phyloP scores from a whole-genome alignment of 2,329 filamentous ascomycete species.

The Onygena corvina region DNA sequence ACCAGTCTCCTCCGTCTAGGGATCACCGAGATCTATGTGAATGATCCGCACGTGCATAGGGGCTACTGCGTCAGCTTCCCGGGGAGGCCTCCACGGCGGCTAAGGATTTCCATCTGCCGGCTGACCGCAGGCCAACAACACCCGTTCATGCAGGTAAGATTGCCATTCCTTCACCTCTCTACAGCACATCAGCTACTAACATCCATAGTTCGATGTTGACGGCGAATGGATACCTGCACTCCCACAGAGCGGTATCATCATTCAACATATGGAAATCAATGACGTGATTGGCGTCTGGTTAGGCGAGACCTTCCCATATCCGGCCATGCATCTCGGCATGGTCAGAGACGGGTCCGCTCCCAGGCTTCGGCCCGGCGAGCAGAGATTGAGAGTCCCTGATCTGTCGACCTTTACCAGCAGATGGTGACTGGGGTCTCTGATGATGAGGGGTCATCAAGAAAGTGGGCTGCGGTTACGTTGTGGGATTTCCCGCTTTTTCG shows the following conservation, averaged over 20 bases:
- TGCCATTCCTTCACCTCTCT: not conserved
- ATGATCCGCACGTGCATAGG: not conserved
- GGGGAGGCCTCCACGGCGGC: not conserved
- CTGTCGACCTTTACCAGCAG: not conserved
- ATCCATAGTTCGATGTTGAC: not conserved
- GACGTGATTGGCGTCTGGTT: not conserved
- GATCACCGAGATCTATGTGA: not conserved
- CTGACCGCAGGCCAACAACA: not conserved
- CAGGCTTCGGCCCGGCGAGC: not conserved
- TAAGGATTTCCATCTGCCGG: not conserved
- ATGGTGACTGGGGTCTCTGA: not conserved
- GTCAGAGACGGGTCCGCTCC: not conserved
- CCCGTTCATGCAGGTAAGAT: slow-evolving; percentile 1
- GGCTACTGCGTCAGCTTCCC: not conserved
- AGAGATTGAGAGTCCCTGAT: not conserved
- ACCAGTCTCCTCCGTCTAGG: not conserved
- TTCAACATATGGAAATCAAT: not conserved
- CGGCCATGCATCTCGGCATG: not conserved
- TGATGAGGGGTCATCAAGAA: too few species aligned
- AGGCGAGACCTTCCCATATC: not conserved
- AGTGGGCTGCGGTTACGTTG: too few species aligned
- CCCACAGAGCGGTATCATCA: slow-evolving; percentile 3
- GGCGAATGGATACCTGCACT: not conserved
- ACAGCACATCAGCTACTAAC: not conserved
- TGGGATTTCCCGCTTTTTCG: too few species aligned